phyloP scores from a whole-genome alignment of 306 rosid species.

The Purshia tridentata region DNA sequence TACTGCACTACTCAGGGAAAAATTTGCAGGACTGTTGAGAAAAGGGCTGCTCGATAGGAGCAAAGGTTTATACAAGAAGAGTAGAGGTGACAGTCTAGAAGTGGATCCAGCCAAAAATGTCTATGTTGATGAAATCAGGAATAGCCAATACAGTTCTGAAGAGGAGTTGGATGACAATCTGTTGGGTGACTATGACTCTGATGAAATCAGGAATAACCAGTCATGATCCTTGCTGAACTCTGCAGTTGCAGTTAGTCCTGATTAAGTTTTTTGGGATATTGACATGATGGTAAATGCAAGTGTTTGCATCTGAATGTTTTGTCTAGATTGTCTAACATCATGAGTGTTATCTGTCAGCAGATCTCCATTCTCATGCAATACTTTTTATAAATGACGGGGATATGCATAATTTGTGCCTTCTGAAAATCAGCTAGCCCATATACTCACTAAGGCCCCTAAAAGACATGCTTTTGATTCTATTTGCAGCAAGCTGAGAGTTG shows the following conservation, averaged over 20 bases:
- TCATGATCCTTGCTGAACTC: constrained; percentile 11
- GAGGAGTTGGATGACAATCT: constrained; percentile 29
- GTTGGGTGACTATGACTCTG: constrained; percentile 39
- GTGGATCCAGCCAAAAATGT: constrained; percentile 23
- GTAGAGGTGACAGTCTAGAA: constrained; percentile 19
- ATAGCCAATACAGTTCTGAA: constrained; percentile 25
- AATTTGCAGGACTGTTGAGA: constrained; percentile 42
- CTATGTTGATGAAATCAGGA: constrained; percentile 7
- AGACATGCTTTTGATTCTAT: too few relatives aligned
- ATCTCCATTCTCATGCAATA: neutral
- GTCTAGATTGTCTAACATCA: neutral
- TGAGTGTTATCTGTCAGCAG: neutral
- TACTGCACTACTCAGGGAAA: constrained; percentile 60
- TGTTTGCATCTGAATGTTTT: neutral
- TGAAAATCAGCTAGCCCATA: too few relatives aligned
- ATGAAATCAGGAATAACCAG: constrained; percentile 6
- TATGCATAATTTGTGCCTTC: too few relatives aligned
- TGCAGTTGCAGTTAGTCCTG: neutral
- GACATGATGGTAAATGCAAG: too few relatives aligned
- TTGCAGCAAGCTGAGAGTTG: too few relatives aligned
- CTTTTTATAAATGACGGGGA: too few relatives aligned
- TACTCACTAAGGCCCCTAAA: too few relatives aligned
- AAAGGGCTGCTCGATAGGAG: constrained; percentile 68
- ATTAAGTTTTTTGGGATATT: too few relatives aligned
- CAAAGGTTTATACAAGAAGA: constrained; percentile 52